phyloP scores from a whole-genome alignment of 495 filamentous ascomycete species.

The Penicillium macrosclerotiorum region DNA sequence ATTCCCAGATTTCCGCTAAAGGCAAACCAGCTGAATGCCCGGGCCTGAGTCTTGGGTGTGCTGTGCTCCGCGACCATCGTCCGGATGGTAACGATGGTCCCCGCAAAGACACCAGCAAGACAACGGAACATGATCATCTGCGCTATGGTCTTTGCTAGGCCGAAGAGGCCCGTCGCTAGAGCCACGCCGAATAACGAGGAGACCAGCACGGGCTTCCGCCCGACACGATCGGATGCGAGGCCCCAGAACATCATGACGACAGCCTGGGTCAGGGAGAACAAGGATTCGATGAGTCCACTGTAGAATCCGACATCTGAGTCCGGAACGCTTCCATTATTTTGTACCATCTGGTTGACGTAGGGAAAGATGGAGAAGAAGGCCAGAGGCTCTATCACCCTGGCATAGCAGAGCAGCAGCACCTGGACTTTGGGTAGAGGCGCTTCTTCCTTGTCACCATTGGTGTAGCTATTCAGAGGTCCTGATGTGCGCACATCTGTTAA shows the following conservation, averaged over 20 bases:
- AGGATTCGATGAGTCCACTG: slow-evolving; percentile 67
- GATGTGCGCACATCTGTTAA: too few species aligned
- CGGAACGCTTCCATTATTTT: slow-evolving; percentile 53
- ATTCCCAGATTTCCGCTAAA: slow-evolving; percentile 69
- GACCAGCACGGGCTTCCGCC: slow-evolving; percentile 66
- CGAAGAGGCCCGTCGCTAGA: slow-evolving; percentile 57
- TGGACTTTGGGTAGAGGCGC: slow-evolving; percentile 56
- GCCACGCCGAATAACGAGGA: slow-evolving; percentile 59
- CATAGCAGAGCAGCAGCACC: slow-evolving; percentile 64
- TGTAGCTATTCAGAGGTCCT: too few species aligned
- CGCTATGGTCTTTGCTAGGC: slow-evolving; percentile 55
- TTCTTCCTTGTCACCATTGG: slow-evolving; percentile 11
- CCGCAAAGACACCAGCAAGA: slow-evolving; percentile 64
- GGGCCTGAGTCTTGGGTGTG: slow-evolving; percentile 62
- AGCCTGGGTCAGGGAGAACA: slow-evolving; percentile 68
- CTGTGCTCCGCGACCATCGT: slow-evolving; percentile 71
- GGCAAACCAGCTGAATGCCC: slow-evolving; percentile 70
- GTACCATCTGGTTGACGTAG: slow-evolving; percentile 70
- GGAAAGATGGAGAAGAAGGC: slow-evolving; percentile 76
- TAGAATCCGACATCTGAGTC: slow-evolving; percentile 68
- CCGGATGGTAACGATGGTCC: slow-evolving; percentile 65
- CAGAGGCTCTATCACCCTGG: slow-evolving; percentile 67
- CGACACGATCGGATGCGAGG: slow-evolving; percentile 59
- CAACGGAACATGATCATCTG: slow-evolving; percentile 69
- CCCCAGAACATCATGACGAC: slow-evolving; percentile 62